phyloP scores from a whole-genome alignment of 1,284 basidiomycete genomes.

The Austroboletus novae-zelandiae region DNA sequence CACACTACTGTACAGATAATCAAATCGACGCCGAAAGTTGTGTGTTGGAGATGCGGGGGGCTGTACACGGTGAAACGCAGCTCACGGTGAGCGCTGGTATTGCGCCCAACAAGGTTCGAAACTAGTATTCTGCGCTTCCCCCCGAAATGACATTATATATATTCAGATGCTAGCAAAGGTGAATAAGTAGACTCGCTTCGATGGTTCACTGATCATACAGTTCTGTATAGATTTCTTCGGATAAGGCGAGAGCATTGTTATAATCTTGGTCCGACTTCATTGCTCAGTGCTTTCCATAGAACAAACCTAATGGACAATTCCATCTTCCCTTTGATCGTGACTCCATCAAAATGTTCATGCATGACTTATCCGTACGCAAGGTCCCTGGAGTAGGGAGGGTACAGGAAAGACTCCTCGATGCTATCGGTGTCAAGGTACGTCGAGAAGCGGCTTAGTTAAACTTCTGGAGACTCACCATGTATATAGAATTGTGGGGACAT shows the following conservation, averaged over 20 bases:
- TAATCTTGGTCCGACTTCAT: background rate
- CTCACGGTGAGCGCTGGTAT: slow-evolving; percentile 94
- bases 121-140: slow-evolving; percentile 1
- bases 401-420: slow-evolving; percentile 81
- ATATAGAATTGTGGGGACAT: slow-evolving; percentile 85
- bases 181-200: background rate
- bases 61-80: slow-evolving; percentile 72
- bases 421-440: slow-evolving; percentile 77
- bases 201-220: slow-evolving; percentile 2
- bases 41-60: slow-evolving; percentile 72
- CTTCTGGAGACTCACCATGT: slow-evolving; percentile 1
- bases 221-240: slow-evolving; percentile 80
- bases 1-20: slow-evolving; percentile 70
- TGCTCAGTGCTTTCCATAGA: slow-evolving; percentile 42
- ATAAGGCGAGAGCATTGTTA: slow-evolving; percentile 54
- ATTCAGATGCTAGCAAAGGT: slow-evolving; percentile 78
- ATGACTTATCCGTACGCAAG: slow-evolving; percentile 73
- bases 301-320: slow-evolving; percentile 94
- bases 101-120: slow-evolving; percentile 76
- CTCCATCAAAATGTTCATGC: slow-evolving; percentile 73
- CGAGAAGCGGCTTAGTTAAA: background rate
- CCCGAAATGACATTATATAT: slow-evolving; percentile 18
- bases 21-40: slow-evolving; percentile 68
- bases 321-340: slow-evolving; percentile 66
- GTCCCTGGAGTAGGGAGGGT: slow-evolving; percentile 88